Conservation (phyloP, 2,329 filamentous ascomycete genomes). For the Sporothrix curviconia region DNA sequence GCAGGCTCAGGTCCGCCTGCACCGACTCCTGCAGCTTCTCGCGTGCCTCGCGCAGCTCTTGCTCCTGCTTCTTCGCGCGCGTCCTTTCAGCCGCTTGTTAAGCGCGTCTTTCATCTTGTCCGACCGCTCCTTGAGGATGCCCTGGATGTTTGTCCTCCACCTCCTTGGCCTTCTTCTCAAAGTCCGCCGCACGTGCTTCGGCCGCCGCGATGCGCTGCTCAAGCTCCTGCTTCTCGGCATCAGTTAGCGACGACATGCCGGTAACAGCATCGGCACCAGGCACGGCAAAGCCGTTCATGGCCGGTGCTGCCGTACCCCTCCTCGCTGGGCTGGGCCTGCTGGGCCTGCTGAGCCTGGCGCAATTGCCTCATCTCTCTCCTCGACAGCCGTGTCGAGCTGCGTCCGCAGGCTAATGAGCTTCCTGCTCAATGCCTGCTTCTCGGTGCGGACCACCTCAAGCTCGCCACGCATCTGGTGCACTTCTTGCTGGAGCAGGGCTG, state of each 20-base stretch:
- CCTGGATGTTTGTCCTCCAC: conserved; percentile 57
- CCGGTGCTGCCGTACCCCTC: conserved; percentile 26
- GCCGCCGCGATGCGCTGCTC: conserved; percentile 56
- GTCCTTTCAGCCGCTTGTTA: conserved; percentile 63
- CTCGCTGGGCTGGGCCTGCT: conserved; percentile 17
- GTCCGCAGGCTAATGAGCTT: conserved; percentile 47
- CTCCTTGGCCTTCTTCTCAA: conserved; percentile 56
- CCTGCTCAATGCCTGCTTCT: conserved; percentile 64
- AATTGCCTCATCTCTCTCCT: conserved; percentile 60
- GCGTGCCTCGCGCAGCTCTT: conserved; percentile 45
- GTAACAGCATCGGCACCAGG: no score
- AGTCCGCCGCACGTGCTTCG: conserved; percentile 56
- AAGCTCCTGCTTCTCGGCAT: conserved; percentile 54
- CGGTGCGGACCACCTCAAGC: conserved; percentile 56
- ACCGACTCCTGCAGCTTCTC: conserved; percentile 47
- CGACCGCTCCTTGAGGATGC: conserved; percentile 57
- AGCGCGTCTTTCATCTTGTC: conserved; percentile 63
- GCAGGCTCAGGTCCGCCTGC: conserved; percentile 39
- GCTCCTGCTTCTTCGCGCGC: conserved; percentile 44
- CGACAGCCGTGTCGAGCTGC: conserved; percentile 56
- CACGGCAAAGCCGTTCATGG: no score
- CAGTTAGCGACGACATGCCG: conserved; percentile 34
- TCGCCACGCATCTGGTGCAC: conserved; percentile 49
- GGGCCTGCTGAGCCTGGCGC: conserved; percentile 36
- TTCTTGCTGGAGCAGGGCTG: conserved; percentile 43